Percentiles rank a stretch among this genome's conserved stretches.
Conservation (phyloP, 177 flowering plant species). For the Vitis hybrid region DNA sequence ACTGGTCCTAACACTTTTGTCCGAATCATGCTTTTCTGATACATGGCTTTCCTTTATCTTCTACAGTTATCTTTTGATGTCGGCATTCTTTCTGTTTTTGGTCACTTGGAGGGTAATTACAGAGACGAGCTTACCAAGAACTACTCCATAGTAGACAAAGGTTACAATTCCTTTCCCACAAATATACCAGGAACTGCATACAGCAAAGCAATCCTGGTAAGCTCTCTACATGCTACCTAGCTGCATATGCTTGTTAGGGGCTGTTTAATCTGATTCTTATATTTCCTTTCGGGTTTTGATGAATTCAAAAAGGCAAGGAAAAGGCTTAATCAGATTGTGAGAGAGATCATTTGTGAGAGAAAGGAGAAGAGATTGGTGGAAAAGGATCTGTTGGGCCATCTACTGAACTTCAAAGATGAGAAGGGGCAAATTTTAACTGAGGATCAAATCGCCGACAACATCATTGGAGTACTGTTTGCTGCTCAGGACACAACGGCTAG, state of each 20-base stretch:
- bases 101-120: slow-evolving; percentile 39
- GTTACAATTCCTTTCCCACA: slow-evolving; percentile 81
- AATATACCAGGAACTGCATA: slow-evolving; percentile 77
- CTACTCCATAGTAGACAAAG: slow-evolving; percentile 62
- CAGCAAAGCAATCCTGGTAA: slow-evolving; percentile 62
- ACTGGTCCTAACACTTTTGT: not conserved
- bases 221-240: not conserved
- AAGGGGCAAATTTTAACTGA: slow-evolving; percentile 36
- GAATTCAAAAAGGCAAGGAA: slow-evolving; percentile 47
- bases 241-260: too few species aligned
- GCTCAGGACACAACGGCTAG: slow-evolving; percentile 81
- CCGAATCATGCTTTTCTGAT: not conserved
- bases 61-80: slow-evolving; percentile 73
- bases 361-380: slow-evolving; percentile 36
- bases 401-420: slow-evolving; percentile 41
- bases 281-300: not conserved
- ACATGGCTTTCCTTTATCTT: slow-evolving; percentile 4
- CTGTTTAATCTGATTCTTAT: not conserved
- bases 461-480: slow-evolving; percentile 70
- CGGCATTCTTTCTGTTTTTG: slow-evolving; percentile 63
- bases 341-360: slow-evolving; percentile 46
- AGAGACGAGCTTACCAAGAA: slow-evolving; percentile 56
- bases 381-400: slow-evolving; percentile 43
- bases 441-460: slow-evolving; percentile 57
- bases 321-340: slow-evolving; percentile 37